Evolutionary conservation across 2,329 filamentous ascomycete species (phyloP).

Genomic region (Xylariaceae sp.): DNA sequence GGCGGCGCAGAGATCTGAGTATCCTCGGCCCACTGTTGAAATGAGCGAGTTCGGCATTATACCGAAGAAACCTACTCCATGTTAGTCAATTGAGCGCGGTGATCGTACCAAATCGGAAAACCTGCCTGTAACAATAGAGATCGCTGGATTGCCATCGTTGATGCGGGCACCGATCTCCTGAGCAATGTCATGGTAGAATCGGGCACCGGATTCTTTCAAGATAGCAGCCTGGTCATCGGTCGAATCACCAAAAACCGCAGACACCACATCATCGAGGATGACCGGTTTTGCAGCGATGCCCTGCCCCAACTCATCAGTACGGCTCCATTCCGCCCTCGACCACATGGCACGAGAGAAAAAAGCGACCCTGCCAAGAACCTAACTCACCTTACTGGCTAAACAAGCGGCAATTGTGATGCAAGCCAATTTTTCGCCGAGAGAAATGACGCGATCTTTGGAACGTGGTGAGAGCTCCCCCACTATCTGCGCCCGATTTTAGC

Average conservation of each 20-base stretch:
- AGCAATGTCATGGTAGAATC: constrained; percentile 27
- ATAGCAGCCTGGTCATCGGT: constrained; percentile 26
- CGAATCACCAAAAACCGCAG: constrained; percentile 25
- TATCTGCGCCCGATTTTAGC: constrained; percentile 26
- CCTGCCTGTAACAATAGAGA: constrained; percentile 30
- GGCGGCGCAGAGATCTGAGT: constrained; percentile 66
- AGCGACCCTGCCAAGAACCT: background rate
- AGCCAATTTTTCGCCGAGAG: constrained; percentile 37
- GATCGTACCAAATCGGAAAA: background rate
- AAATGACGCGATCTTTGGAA: constrained; percentile 46
- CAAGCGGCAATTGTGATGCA: constrained; percentile 31
- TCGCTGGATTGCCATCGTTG: constrained; percentile 24
- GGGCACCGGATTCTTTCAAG: constrained; percentile 23
- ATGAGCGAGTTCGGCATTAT: constrained; percentile 61
- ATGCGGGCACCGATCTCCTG: constrained; percentile 25
- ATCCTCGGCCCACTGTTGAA: constrained; percentile 61
- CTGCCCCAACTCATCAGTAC: constrained; percentile 21
- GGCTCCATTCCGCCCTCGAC: background rate
- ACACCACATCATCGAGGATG: constrained; percentile 28
- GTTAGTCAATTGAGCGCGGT: constrained; percentile 8
- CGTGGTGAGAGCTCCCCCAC: constrained; percentile 46
- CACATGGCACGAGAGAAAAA: too few species aligned
- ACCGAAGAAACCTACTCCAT: constrained; percentile 60
- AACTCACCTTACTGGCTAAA: constrained; percentile 27
- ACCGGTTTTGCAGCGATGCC: constrained; percentile 26